Evolutionary conservation across 2,329 filamentous ascomycete genomes (phyloP).

Genomic region (Rutstroemia sp.): DNA sequence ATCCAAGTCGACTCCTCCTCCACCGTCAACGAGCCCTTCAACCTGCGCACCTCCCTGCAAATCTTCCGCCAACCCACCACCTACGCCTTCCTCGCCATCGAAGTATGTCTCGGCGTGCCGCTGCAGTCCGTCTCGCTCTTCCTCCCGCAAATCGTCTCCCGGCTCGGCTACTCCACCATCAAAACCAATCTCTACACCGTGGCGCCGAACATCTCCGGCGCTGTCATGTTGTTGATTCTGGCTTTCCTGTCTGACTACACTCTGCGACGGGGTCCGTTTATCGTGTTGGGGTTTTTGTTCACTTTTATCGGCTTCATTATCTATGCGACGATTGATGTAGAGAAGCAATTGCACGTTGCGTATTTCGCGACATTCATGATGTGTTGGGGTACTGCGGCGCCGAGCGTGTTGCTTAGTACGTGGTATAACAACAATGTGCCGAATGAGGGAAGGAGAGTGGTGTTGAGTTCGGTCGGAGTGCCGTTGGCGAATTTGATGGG

Average conservation of each 20-base stretch:
- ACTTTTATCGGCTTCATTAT: conserved; percentile 75
- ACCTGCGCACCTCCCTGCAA: conserved; percentile 41
- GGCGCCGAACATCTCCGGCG: conserved; percentile 69
- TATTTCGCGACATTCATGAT: conserved; percentile 65
- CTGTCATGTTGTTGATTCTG: conserved; percentile 62
- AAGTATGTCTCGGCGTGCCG: conserved; percentile 53
- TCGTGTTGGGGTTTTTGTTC: conserved; percentile 64
- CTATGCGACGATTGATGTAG: conserved; percentile 59
- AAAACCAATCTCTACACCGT: conserved; percentile 76
- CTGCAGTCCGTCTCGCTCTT: conserved; percentile 48
- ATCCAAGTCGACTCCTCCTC: conserved; percentile 55
- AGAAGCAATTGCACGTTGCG: conserved; percentile 43
- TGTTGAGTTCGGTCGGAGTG: conserved; percentile 55
- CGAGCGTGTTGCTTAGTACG: conserved; percentile 25
- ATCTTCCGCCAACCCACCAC: conserved; percentile 43
- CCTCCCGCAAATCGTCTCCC: conserved; percentile 46
- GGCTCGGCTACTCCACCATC: conserved; percentile 41
- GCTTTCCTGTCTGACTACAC: conserved; percentile 61
- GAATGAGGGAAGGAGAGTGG: conserved; percentile 52
- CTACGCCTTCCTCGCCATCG: conserved; percentile 41
- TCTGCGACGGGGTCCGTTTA: conserved; percentile 49
- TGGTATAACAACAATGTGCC: conserved; percentile 59
- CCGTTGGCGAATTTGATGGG: conserved; percentile 62
- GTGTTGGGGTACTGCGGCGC: conserved; percentile 39
- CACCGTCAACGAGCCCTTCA: conserved; percentile 45